Evolutionary conservation across 495 filamentous ascomycete species (phyloP), one percentile per base, ranked within the genome.

Genomic region (Xanthoparmelia taractica): DNA sequence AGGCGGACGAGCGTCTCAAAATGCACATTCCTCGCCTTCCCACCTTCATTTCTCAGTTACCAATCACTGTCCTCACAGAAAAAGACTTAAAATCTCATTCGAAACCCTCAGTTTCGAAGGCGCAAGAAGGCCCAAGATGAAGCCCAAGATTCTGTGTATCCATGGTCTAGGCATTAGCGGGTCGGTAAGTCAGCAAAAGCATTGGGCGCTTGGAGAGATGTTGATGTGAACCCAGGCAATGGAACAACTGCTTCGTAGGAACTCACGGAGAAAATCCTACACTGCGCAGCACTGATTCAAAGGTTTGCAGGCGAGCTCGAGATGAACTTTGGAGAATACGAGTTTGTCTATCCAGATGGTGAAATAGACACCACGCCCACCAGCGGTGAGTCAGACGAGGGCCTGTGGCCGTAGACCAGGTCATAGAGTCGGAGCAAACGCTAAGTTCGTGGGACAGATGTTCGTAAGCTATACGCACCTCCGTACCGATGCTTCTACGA

Each of bases 401-500:
- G 11, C 23, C 15, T 17, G 10, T 18, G 25, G 17, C 18, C 48
- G 31, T 52, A 4, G 0, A 47, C 12, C 6, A 4, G 0, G 15
- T 52, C 18, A 4, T 12, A 2, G 5, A 52, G 4, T 2, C 48
- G 12, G 4, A 52, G 5, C 12, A 18, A 31, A 31, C 1, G 48
- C 48, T 52, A 15, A 52, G 13, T 52, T 48, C 27, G 18, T 52
- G 4, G 5, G 4, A 17, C 6, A 52, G 48, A 52, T 31, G 48
- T 52, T 31, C 48, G 25, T 31, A 13, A 52, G 27, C 25, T 52
- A 10, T 59, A 59, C 8, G 8, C 58, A n/a, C 58, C 58, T 34
- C 59, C 59, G 7, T 50, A 61, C 33, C 47, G 29, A 48, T 61
- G 59, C 47, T 61, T 50, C 31, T 50, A 61, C 37, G 47, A 37